Base-by-base conservation (phyloP, 179 eudicot species). In the Camellia oleifera region DNA sequence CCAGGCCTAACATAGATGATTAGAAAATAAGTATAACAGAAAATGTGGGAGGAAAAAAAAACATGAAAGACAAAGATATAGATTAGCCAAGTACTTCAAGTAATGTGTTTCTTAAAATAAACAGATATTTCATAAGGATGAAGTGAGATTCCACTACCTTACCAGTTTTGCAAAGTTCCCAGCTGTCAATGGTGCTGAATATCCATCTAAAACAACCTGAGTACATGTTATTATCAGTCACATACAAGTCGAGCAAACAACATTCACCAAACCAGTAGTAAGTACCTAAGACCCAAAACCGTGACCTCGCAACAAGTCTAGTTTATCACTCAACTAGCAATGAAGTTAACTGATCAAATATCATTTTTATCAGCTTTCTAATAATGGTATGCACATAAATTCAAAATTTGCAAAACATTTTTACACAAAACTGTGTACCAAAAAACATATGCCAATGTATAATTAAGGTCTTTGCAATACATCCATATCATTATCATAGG, bases 81-180 rank as follows among this genome's bases (percentile, higher is more conserved):
- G 58, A 52, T n/a, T 48, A 20, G 14, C 8, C 64, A 68, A 61
- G 23, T 3, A 58, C 23, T n/a, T 53, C 58, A 50, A 56, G 42
- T 15, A 32, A 7, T 10, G 63, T 4, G 2, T 66, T 44, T 8
- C 0, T 44, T 54, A 69, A 56, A 14, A 32, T 69, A 14, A 10
- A 40, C 58, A 7, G n/a, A 45, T 70, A 54, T 78, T 78, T 48
- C 17, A 62, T 26, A 3, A 82, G 80, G 87, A 74, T 69, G 62
- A 83, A 75, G 81, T 44, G 72, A 82, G 83, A 62, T 82, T 82
- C 77, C 87, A 87, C 89, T 90, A 93, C 94, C 97, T 93, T 93
- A 94, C 99, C 98, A 92, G 87, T 91, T 95, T 94, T 74, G 98
- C 95, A 60, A 95, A 92, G 85, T 95, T 95, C 79, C 99, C 99